Conservation (phyloP, 192 early-diverging fungal genomes). For the Linderina pennispora region DNA sequence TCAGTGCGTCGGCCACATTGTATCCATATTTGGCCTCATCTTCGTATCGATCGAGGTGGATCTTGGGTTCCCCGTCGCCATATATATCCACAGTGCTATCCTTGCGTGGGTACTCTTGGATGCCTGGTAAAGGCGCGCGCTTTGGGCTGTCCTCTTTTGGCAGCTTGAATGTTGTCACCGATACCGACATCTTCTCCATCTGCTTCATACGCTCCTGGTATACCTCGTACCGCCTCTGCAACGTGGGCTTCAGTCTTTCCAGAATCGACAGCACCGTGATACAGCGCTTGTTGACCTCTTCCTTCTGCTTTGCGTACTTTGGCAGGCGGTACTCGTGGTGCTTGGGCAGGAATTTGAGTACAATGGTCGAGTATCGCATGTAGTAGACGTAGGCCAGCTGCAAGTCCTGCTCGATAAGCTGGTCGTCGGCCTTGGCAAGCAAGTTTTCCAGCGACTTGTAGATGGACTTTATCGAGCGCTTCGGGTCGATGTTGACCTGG, state of each 20-base stretch:
- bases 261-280: conserved; percentile 50
- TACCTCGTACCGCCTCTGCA: conserved; percentile 50
- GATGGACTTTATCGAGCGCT: conserved; percentile 30
- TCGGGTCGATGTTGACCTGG: conserved; percentile 25
- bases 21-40: not conserved
- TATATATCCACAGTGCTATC: not conserved
- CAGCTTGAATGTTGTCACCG: conserved; percentile 27
- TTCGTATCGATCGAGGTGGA: not conserved
- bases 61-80: not conserved
- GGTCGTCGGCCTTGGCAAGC: conserved; percentile 42
- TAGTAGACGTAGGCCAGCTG: conserved; percentile 66
- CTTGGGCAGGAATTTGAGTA: conserved; percentile 53
- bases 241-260: conserved; percentile 51
- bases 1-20: not conserved
- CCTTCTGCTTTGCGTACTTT: conserved; percentile 36
- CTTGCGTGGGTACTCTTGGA: conserved; percentile 20
- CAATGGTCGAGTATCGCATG: conserved; percentile 60
- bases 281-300: conserved; percentile 40
- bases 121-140: not conserved
- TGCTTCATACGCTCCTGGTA: conserved; percentile 39
- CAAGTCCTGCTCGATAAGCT: conserved; percentile 59
- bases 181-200: conserved; percentile 16
- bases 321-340: conserved; percentile 50
- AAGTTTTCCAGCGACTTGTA: conserved; percentile 37
- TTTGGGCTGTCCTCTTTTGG: conserved; percentile 1